Base-by-base conservation (phyloP, 495 filamentous ascomycete species). In the Entonaema liquescens region DNA sequence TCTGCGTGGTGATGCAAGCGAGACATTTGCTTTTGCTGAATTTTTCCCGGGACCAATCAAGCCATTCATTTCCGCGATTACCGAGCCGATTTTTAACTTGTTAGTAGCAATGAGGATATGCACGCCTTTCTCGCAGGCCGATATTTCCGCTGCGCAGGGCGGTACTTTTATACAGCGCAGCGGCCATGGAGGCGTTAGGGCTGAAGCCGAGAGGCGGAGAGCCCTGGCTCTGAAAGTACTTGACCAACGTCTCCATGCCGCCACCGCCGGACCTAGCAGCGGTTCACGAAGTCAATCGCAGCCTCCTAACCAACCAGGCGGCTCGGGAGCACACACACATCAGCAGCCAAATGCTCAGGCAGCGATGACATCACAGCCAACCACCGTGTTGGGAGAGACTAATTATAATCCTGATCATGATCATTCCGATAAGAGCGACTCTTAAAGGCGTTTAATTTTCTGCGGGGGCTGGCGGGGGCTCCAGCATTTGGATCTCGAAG, bases 21-120 rank as follows among this genome's bases (percentile, higher is more conserved):
- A 99, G 77, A 97, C 94, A 0, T 98, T 99, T 75, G 90, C 93
- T 36, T 97, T 97, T 76, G 90, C 94, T 66, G 91, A 92, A 75
- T 98, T 99, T 79, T 98, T 98, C 82, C 95, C 95, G 2, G 95
- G 96, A 47, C 88, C 89, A 29, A 83, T 93, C 15, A 93, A 97
- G 59, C 90, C 91, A 4, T 86, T 93, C 13, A 84, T 98, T 62
- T 85, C 91, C 19, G 84, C 87, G 56, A 75, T 98, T 31, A 87
- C 92, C 19, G 90, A 93, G 52, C 84, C 88, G 58, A 79, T 97
- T 21, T 98, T 94, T 79, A 84, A 86, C 49, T 72, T 90, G 13
- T 83, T 98, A 0, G 90, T 98, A 3, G 77, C 90, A 5, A 74
- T 94, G 74, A 87, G 85, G 52, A 78, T 98, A 50, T 93, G 94